Evolutionary conservation across 225 moss, liverwort and hornwort species (phyloP), one percentile per base, ranked within the genome.

Genomic region (Pseudoscleropodium purum): DNA sequence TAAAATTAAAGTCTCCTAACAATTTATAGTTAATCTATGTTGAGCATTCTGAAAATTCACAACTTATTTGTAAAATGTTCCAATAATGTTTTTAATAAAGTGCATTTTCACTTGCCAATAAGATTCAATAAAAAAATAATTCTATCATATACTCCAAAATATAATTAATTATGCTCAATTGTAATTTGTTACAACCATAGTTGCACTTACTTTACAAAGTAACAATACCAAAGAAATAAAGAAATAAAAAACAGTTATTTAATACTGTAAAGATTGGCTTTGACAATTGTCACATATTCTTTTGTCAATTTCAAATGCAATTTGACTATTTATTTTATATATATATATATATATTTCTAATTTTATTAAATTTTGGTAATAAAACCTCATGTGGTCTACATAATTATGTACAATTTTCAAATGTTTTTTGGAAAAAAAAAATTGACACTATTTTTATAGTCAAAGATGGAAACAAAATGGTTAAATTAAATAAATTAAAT

Each of bases 321-420:
- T 69, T 69, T 69, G 23, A 23, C 0, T 69, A 2, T 69, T n/a
- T 7, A 12, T 11, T n/a, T 7, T 23, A 69, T n/a, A n/a, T n/a
- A n/a, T n/a, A n/a, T n/a, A 12, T 23, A n/a, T 17, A 9, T 33
- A 2, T 33, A 65, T 33, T 33, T 31, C 17, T 17, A 33, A 17
- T n/a, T 33, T 63, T 65, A 33, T 65, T 65, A 36, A 36, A 66
- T 18, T 18, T 5, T 10, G 5, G 3, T 66, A 6, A 10, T 20
- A 11, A 36, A 36, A n/a, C 24, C 7, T 13, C 13, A n/a, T 24
- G 4, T 24, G 7, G 7, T n/a, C 13, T n/a, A 23, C 4, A 23
- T 0, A n/a, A n/a, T n/a, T n/a, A 2, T 23, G 6, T 20, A 34
- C 2, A 13, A 13, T n/a, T 37, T 13, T n/a, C 13, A 69, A n/a